Evolutionary conservation across 805 yeast genomes (phyloP).

Genomic region (Candida ficus): DNA sequence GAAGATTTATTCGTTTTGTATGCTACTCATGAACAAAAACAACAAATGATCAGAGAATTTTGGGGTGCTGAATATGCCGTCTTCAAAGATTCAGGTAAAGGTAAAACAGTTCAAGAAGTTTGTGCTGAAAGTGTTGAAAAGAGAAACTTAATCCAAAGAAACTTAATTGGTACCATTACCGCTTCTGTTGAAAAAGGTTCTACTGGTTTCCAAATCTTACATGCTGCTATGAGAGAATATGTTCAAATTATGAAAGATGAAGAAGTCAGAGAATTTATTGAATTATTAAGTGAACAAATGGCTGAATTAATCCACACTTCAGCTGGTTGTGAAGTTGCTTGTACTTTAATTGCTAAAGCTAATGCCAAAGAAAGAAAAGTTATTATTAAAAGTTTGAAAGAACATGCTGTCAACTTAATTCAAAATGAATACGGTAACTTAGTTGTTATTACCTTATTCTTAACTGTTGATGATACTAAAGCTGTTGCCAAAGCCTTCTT

Average conservation of each 20-base stretch:
- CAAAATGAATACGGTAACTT: conserved; percentile 82
- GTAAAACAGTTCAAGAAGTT: conserved; percentile 59
- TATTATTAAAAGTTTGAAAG: conserved; percentile 66
- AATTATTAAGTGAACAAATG: conserved; percentile 76
- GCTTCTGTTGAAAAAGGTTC: conserved; percentile 95
- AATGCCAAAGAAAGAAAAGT: conserved; percentile 88
- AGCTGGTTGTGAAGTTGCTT: conserved; percentile 92
- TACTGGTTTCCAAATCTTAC: conserved; percentile 91
- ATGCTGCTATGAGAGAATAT: conserved; percentile 93
- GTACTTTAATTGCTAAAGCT: conserved; percentile 71
- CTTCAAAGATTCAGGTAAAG: conserved; percentile 70
- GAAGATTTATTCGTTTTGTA: conserved; percentile 88
- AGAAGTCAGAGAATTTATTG: conserved; percentile 77
- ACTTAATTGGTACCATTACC: conserved; percentile 75
- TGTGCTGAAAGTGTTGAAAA: conserved; percentile 68
- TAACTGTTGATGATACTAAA: conserved; percentile 93
- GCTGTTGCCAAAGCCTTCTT: conserved; percentile 68
- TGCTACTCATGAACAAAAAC: conserved; percentile 76
- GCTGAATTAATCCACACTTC: conserved; percentile 94
- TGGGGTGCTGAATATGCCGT: conserved; percentile 96
- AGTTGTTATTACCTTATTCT: conserved; percentile 71
- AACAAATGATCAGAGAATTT: conserved; percentile 90
- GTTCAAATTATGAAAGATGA: conserved; percentile 62
- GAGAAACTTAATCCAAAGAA: conserved; percentile 66
- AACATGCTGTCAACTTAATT: conserved; percentile 70